Evolutionary conservation across 331 rosid species (phyloP), one percentile per base, ranked within the genome.

Genomic region (Telfairia occidentalis): DNA sequence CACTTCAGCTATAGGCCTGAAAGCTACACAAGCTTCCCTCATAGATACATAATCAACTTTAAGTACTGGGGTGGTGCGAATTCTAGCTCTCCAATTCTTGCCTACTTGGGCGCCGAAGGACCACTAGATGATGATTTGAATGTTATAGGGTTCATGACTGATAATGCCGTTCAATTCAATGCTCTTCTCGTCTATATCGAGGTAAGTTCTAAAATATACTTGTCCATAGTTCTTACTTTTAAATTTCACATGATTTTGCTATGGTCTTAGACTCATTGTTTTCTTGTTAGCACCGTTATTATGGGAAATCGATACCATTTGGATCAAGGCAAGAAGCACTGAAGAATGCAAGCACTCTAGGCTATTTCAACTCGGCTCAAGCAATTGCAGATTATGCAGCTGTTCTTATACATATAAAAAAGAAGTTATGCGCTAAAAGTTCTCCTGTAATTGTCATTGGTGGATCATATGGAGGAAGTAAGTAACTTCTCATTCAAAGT

Each of bases 391-490:
- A 90, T 77, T 92, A 92, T 81, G 97, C 97, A 58, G 81, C 59
- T 37, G 48, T 92, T 3, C 78, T 92, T 49, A 70, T 85, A 9
- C 86, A 92, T 65, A 30, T 89, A 10, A 89, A 92, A 87, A 34
- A 82, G 57, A 64, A 71, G 76, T 72, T 84, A 1, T 53, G 63
- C 0, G 87, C 96, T 13, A 46, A 61, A 48, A 9, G 78, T 21
- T 90, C 92, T 18, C 96, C 96, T 0, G 84, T 90, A 21, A 86
- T 92, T 77, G 92, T 92, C 7, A 69, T 92, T 9, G 97, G 96
- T 76, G 97, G 83, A 26, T 92, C 96, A n/a, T 92, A 92, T 34
- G 96, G 96, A 18, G 95, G 97, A 88, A 90, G 97, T 89, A 12
- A 83, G 96, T 78, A 6, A 59, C 24, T 5, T 28, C 12, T 30